Evolutionary conservation across 2,329 filamentous ascomycete genomes (phyloP).

Genomic region (Colletotrichum endophyticum): DNA sequence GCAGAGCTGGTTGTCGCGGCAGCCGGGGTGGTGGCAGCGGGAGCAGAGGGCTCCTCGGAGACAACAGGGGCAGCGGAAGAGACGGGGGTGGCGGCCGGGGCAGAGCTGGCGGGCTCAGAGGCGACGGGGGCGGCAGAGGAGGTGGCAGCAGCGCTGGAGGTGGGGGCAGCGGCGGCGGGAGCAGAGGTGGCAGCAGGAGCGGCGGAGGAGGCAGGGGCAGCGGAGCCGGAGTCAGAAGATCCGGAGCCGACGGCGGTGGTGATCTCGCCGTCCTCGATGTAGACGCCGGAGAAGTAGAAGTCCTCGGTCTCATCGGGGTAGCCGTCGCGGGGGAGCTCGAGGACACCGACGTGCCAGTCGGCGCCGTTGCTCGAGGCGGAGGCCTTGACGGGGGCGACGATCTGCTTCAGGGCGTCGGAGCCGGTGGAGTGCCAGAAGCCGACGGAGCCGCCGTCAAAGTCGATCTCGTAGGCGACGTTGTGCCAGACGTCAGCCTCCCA

Average conservation of each 20-base stretch:
- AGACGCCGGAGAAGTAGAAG: slow-evolving; percentile 76
- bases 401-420: slow-evolving; percentile 58
- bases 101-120: not conserved
- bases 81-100: slow-evolving; percentile 11
- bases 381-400: slow-evolving; percentile 63
- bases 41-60: slow-evolving; percentile 9
- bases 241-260: slow-evolving; percentile 30
- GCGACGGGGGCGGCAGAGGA: not conserved
- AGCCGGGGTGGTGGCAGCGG: not conserved
- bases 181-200: not conserved
- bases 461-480: slow-evolving; percentile 77
- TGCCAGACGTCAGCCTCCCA: slow-evolving; percentile 73
- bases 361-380: slow-evolving; percentile 69
- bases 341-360: slow-evolving; percentile 76
- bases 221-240: not conserved
- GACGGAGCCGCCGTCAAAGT: slow-evolving; percentile 67
- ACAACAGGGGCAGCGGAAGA: slow-evolving; percentile 1
- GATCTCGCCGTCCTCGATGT: slow-evolving; percentile 59
- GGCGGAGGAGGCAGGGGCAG: not conserved
- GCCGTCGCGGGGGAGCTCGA: slow-evolving; percentile 66
- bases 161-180: not conserved
- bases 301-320: slow-evolving; percentile 64
- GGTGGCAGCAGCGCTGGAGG: not conserved
- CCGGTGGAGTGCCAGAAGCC: slow-evolving; percentile 75
- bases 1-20: slow-evolving; percentile 6